phyloP scores from a whole-genome alignment of 2,329 filamentous ascomycete species.

The Tolypocladium inflatum region DNA sequence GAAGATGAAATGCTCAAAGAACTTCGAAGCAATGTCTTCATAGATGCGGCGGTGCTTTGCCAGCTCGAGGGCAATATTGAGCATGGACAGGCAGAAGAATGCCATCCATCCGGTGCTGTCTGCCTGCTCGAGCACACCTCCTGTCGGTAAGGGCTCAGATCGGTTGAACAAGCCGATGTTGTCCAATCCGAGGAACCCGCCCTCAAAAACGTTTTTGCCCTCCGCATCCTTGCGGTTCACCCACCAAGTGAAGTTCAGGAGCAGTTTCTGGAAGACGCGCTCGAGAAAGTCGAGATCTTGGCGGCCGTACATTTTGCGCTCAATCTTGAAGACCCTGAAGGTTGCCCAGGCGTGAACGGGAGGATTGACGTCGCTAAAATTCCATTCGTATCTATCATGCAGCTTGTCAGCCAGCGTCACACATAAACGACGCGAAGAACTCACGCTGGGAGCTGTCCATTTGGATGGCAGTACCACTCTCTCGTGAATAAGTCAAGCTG shows the following conservation, averaged over 20 bases:
- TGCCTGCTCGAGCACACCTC: slow-evolving; percentile 87
- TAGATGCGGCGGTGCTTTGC: slow-evolving; percentile 93
- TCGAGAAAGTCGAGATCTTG: slow-evolving; percentile 94
- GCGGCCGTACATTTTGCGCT: slow-evolving; percentile 91
- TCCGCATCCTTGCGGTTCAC: slow-evolving; percentile 92
- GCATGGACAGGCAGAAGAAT: slow-evolving; percentile 92
- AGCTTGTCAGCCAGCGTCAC: slow-evolving; percentile 5
- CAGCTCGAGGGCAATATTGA: slow-evolving; percentile 91
- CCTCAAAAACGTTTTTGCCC: slow-evolving; percentile 95
- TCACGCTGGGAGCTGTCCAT: slow-evolving; percentile 85
- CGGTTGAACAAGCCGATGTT: slow-evolving; percentile 98
- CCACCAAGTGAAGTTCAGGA: slow-evolving; percentile 99
- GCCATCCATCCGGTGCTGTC: slow-evolving; percentile 99
- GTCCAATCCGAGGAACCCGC: slow-evolving; percentile 89
- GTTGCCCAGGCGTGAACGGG: slow-evolving; percentile 95
- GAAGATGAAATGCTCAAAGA: slow-evolving; percentile 97
- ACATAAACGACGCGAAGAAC: slow-evolving; percentile 12
- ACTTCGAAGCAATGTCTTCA: slow-evolving; percentile 95
- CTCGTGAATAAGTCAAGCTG: slow-evolving; percentile 91
- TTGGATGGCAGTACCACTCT: slow-evolving; percentile 98
- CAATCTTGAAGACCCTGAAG: slow-evolving; percentile 95
- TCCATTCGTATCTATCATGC: slow-evolving; percentile 68
- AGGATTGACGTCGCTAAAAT: slow-evolving; percentile 94
- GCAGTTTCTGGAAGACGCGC: slow-evolving; percentile 88
- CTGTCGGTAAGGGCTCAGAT: slow-evolving; percentile 87